phyloP scores from a whole-genome alignment of 805 yeast species.

The Nakazawaea wickerhamii region DNA sequence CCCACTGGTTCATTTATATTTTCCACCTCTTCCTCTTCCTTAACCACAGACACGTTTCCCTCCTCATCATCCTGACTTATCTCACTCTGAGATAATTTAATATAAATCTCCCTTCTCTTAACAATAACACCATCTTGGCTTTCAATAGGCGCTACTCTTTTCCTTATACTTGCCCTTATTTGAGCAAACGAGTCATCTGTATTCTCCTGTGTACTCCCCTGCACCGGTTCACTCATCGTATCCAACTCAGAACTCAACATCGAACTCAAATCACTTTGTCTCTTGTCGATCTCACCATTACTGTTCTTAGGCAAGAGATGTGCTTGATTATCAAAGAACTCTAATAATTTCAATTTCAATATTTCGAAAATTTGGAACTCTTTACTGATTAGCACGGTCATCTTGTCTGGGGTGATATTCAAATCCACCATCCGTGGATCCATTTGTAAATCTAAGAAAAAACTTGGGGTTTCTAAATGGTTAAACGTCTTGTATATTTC shows the following conservation, averaged over 20 bases:
- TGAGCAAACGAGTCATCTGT: neutral
- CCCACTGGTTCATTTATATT: neutral
- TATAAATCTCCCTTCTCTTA: neutral
- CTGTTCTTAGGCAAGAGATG: conserved; percentile 20
- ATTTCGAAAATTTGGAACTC: conserved; percentile 56
- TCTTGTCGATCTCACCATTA: neutral
- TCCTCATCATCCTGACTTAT: neutral
- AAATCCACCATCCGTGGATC: conserved; percentile 59
- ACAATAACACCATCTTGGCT: neutral
- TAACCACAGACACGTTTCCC: neutral
- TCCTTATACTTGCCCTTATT: neutral
- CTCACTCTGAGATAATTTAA: neutral
- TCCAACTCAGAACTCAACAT: conserved; percentile 10
- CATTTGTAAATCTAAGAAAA: conserved; percentile 55
- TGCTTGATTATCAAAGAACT: conserved; percentile 36
- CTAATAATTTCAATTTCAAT: conserved; percentile 43
- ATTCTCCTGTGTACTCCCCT: neutral
- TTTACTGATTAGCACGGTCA: conserved; percentile 61
- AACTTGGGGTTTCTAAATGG: conserved; percentile 65
- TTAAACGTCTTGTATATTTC: conserved; percentile 73
- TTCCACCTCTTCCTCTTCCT: conserved; percentile 1
- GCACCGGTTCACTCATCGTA: conserved; percentile 12
- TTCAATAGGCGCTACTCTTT: neutral
- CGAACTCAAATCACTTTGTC: conserved; percentile 8
- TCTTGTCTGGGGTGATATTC: conserved; percentile 89